Evolutionary conservation across 768 basidiomycete genomes (phyloP).

Genomic region (Chalciporus chontae): DNA sequence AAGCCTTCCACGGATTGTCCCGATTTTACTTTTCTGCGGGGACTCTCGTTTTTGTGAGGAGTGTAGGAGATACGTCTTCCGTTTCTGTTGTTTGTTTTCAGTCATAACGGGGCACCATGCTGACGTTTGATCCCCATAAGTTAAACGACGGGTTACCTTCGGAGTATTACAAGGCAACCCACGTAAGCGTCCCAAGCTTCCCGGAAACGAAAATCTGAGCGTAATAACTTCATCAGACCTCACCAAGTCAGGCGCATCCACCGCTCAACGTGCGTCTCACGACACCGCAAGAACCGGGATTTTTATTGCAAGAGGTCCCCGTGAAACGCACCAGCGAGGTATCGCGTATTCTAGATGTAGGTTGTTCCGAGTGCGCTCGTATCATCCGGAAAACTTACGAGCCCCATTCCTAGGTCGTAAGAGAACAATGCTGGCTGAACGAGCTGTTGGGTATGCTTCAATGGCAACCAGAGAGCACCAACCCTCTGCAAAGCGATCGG

Average conservation of each 20-base stretch:
- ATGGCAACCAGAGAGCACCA: slow-evolving; percentile 53
- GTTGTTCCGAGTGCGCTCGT: slow-evolving; percentile 1
- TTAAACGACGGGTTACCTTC: slow-evolving; percentile 50
- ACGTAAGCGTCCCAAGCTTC: slow-evolving; percentile 43
- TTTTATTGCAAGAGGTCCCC: slow-evolving; percentile 64
- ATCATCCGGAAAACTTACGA: background rate
- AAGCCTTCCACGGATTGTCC: background rate
- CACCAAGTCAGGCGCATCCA: slow-evolving; percentile 65
- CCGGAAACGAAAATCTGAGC: background rate
- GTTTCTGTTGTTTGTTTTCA: background rate
- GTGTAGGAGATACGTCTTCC: too few species aligned
- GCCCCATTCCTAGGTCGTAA: slow-evolving; percentile 41
- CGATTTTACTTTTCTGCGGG: background rate
- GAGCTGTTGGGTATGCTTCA: slow-evolving; percentile 57
- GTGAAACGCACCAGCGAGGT: slow-evolving; percentile 72
- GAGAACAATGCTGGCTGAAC: slow-evolving; percentile 84
- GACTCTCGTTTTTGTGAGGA: too few species aligned
- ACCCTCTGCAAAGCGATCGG: slow-evolving; percentile 3
- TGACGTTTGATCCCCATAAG: slow-evolving; percentile 35
- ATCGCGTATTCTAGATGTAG: slow-evolving; percentile 71
- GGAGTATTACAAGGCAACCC: slow-evolving; percentile 64
- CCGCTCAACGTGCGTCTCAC: slow-evolving; percentile 64
- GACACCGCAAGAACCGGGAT: slow-evolving; percentile 73
- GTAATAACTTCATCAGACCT: slow-evolving; percentile 42
- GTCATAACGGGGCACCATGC: background rate